A percentile compares a stretch with the other conserved stretches of the same genome.
Conservation (phyloP, 1,284 basidiomycete species). For the Cryptococcus sp. region DNA sequence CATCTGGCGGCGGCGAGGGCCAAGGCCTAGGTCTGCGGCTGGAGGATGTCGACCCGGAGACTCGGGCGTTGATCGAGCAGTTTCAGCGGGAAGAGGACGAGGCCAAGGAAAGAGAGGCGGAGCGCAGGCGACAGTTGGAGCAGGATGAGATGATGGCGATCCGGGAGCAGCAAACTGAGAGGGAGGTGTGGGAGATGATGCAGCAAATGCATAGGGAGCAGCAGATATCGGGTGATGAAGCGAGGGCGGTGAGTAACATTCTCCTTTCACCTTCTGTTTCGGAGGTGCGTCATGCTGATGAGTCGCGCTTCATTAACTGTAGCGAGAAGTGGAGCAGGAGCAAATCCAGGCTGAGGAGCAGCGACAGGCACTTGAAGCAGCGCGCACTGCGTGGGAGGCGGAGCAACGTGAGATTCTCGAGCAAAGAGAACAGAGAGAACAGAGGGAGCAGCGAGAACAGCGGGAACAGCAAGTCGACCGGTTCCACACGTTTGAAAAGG, state of each 20-base stretch:
- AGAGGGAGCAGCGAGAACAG: constrained; percentile 9
- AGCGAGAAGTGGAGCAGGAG: constrained; percentile 33
- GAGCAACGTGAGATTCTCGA: constrained; percentile 8
- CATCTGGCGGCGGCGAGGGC: constrained; percentile 7
- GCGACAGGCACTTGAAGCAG: constrained; percentile 14
- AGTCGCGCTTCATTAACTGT: not conserved
- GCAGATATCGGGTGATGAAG: constrained; percentile 30
- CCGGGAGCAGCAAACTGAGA: constrained; percentile 45
- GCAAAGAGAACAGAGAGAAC: constrained; percentile 6
- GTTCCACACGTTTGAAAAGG: constrained; percentile 25
- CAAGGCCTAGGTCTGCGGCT: constrained; percentile 22
- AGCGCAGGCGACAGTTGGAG: constrained; percentile 26
- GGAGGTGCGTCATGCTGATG: constrained; percentile 8
- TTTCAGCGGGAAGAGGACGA: constrained; percentile 39
- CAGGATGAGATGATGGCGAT: constrained; percentile 42
- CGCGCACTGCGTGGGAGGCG: constrained; percentile 20
- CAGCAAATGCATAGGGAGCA: constrained; percentile 25
- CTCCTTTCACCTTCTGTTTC: not conserved
- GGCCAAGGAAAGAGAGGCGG: constrained; percentile 24
- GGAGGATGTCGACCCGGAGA: constrained; percentile 34
- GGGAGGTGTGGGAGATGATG: constrained; percentile 41
- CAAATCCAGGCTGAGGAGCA: constrained; percentile 22
- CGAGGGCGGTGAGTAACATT: constrained; percentile 26
- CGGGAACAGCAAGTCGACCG: constrained; percentile 14
- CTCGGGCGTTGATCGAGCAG: constrained; percentile 31